Evolutionary conservation across 2,329 filamentous ascomycete genomes (phyloP).

Genomic region (Thielaviopsis euricoi): DNA sequence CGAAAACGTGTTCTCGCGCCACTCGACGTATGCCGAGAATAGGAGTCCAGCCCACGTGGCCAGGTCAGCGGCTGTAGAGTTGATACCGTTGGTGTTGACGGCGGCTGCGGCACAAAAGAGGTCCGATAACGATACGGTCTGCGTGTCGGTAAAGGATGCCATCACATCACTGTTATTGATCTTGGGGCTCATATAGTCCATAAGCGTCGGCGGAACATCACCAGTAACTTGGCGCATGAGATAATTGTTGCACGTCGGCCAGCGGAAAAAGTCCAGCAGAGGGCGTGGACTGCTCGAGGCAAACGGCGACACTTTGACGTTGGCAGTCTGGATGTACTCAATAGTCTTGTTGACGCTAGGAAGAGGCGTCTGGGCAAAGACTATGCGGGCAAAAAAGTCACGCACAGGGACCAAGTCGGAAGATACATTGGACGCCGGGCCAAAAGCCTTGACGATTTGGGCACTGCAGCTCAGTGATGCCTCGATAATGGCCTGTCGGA

Average conservation of each 20-base stretch:
- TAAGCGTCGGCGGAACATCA: background rate
- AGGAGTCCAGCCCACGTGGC: constrained; percentile 5
- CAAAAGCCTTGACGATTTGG: background rate
- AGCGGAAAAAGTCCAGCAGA: constrained; percentile 5
- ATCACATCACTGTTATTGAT: background rate
- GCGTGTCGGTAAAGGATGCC: background rate
- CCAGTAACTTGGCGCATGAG: constrained; percentile 1
- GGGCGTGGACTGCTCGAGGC: background rate
- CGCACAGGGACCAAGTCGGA: background rate
- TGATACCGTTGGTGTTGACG: background rate
- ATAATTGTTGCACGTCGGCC: constrained; percentile 8
- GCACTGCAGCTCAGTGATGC: background rate
- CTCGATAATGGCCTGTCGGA: constrained; percentile 1
- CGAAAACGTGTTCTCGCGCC: constrained; percentile 2
- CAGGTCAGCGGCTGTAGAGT: constrained; percentile 6
- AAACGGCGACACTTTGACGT: background rate
- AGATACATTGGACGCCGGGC: background rate
- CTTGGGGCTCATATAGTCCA: background rate
- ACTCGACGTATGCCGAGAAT: constrained; percentile 4
- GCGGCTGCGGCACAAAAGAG: constrained; percentile 1
- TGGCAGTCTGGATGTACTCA: background rate
- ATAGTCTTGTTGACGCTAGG: background rate
- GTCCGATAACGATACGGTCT: background rate
- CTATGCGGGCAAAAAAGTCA: constrained; percentile 1
- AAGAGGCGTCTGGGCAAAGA: background rate